phyloP scores from a whole-genome alignment of 2,329 filamentous ascomycete genomes.

The Alternaria solani region DNA sequence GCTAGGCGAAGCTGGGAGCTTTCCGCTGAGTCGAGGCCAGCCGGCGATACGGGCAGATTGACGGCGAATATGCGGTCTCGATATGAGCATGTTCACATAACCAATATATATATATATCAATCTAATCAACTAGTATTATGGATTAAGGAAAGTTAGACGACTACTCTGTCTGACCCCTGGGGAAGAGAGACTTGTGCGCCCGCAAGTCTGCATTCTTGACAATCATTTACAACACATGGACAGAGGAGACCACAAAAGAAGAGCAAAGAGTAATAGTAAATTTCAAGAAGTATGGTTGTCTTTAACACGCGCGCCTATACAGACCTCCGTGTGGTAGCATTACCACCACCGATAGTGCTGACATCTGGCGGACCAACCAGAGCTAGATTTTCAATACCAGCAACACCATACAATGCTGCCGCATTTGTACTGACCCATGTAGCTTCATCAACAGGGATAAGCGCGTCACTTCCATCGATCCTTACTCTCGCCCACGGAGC shows the following conservation, averaged over 20 bases:
- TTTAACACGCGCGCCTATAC: neutral
- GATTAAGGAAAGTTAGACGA: neutral
- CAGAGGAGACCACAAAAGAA: neutral
- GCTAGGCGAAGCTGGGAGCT: neutral
- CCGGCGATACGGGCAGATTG: neutral
- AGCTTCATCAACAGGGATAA: constrained; percentile 63
- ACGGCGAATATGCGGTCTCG: neutral
- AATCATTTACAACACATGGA: neutral
- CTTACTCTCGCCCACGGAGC: constrained; percentile 55
- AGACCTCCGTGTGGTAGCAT: constrained; percentile 12
- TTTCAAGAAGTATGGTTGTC: neutral
- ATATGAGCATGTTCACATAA: neutral
- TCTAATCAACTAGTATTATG: neutral
- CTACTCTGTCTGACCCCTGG: neutral
- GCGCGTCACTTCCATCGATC: constrained; percentile 56
- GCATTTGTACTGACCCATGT: constrained; percentile 67
- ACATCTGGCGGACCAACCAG: constrained; percentile 38
- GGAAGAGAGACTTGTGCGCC: neutral
- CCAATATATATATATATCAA: neutral
- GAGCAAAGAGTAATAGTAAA: neutral
- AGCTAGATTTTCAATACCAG: constrained; percentile 65
- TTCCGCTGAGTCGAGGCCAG: neutral
- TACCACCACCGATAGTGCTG: constrained; percentile 20
- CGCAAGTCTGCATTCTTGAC: neutral
- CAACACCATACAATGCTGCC: constrained; percentile 64